Base-by-base conservation (phyloP, 192 early-diverging fungal genomes). In the Coemansia sp. region DNA sequence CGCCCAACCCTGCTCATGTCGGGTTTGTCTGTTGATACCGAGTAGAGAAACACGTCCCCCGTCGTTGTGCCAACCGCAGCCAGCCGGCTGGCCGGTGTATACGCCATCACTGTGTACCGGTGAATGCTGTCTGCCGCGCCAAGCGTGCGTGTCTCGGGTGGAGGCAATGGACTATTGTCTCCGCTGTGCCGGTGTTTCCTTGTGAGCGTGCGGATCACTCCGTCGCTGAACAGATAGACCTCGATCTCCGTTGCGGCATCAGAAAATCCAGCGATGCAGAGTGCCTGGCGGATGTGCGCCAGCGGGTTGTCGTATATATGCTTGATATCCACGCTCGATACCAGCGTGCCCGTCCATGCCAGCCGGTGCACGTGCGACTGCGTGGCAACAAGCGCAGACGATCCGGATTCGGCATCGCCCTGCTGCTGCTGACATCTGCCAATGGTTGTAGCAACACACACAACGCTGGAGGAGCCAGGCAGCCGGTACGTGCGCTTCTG, bases 401-500 rank as follows among this genome's bases (percentile, higher is more conserved):
- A 32, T 2, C 32, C 32, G 2, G 32, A 32, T 40, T 18, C 9
- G 9, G 41, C 39, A 37, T 43, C 46, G 2, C 4, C 32, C 32
- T 32, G 3, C 32, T 32, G 32, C 32, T 32, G 36, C 39, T 37
- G 8, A 2, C 8, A 18, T 59, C 21, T 6, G 37, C 16, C 55
- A 18, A n/a, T 47, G 46, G 12, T 56, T 36, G 70, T 63, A 3
- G 57, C 62, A 9, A 67, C 72, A 40, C 76, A 71, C 26, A 78
- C 65, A 6, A 61, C 73, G 3, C 60, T 51, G 8, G 60, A 64
- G 21, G 55, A 47, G 41, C 63, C 67, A 16, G 76, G 76, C 61
- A 78, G 43, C 39, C 67, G 15, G 52, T 70, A 75, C 7, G 77
- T 76, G 39, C 74, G 65, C 51, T 66, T 59, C 62, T 80, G 77